phyloP scores from a whole-genome alignment of 768 basidiomycete genomes.

The Pseudohyphozyma bogoriensis region DNA sequence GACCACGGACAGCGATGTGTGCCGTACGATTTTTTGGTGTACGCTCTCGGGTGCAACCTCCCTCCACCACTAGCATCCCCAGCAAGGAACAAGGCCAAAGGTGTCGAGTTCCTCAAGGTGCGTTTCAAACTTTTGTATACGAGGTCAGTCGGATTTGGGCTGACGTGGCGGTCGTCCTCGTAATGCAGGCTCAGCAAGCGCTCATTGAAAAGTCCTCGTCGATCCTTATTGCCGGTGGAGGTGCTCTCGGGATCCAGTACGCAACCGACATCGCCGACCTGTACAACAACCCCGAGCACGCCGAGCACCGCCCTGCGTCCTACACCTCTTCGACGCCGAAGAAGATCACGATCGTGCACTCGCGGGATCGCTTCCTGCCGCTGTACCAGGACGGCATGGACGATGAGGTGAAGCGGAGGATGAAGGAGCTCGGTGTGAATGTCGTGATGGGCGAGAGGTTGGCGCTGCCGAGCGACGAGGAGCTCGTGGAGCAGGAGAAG shows the following conservation, averaged over 20 bases:
- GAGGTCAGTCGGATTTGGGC: too few species aligned
- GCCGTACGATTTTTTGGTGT: constrained; percentile 30
- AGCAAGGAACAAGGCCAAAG: constrained; percentile 20
- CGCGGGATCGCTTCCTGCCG: constrained; percentile 31
- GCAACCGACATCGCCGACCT: constrained; percentile 31
- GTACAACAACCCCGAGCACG: constrained; percentile 23
- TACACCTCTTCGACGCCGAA: constrained; percentile 4
- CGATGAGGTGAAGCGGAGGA: constrained; percentile 21
- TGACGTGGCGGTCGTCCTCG: too few species aligned
- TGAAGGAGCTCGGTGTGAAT: constrained; percentile 31
- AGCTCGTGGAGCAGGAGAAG: neutral
- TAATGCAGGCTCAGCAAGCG: constrained; percentile 11
- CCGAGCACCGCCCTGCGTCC: neutral
- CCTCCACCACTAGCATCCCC: constrained; percentile 25
- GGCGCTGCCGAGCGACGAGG: constrained; percentile 10
- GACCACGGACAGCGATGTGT: constrained; percentile 8
- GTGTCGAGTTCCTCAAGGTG: constrained; percentile 24
- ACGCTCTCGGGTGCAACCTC: constrained; percentile 32
- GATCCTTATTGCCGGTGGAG: constrained; percentile 32
- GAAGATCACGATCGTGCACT: constrained; percentile 34
- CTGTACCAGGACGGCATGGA: constrained; percentile 29
- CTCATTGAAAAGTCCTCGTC: constrained; percentile 14
- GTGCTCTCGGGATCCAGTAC: constrained; percentile 34
- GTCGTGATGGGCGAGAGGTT: constrained; percentile 30
- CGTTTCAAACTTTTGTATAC: neutral